phyloP scores from a whole-genome alignment of 208 protist species.

The Leishmania arabica region DNA sequence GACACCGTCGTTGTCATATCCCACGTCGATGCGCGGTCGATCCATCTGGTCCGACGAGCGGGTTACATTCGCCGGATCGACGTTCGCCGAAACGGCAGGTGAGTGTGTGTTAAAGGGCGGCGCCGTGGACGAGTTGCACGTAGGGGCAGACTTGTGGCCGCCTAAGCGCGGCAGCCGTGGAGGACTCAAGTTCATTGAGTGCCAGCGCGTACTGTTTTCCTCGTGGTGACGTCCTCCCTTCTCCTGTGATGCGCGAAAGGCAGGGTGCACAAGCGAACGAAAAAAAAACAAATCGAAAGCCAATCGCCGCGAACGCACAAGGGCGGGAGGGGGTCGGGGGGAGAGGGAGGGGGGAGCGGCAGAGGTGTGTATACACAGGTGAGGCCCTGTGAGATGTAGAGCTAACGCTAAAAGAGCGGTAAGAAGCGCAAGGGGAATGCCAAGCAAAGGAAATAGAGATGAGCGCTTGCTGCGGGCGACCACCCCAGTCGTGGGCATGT shows the following conservation, averaged over 20 bases:
- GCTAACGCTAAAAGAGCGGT: neutral
- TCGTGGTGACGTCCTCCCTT: neutral
- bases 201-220: neutral
- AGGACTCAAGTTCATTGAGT: constrained; percentile 18
- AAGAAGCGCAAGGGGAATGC: neutral
- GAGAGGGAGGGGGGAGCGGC: no score
- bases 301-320: neutral
- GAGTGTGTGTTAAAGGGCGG: neutral
- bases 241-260: neutral
- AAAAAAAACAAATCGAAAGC: neutral
- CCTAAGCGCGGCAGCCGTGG: constrained; percentile 25
- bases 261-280: neutral
- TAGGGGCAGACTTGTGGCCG: constrained; percentile 11
- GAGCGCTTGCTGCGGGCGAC: neutral
- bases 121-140: neutral
- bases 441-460: neutral
- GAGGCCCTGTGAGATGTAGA: neutral
- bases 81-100: constrained; percentile 1
- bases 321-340: neutral
- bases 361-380: neutral
- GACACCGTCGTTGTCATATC: constrained; percentile 24
- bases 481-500: neutral
- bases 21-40: constrained; percentile 27
- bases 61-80: constrained; percentile 8
- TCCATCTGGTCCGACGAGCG: constrained; percentile 6